Evolutionary conservation across 164 flowering plant genomes (phyloP).

Genomic region (Magnolia officinalis): DNA sequence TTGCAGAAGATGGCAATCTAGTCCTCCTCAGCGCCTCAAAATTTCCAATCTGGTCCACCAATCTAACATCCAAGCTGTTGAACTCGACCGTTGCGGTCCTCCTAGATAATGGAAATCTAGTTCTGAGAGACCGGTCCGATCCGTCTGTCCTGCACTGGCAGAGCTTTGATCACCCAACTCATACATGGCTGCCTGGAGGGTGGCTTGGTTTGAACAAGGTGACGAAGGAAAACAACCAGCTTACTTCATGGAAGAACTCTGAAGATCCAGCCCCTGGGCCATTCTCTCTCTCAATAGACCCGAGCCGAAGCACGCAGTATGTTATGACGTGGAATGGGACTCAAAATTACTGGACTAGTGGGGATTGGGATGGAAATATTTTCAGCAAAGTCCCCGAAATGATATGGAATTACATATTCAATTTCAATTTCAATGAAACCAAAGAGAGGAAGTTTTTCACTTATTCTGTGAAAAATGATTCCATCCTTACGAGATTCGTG

Average conservation of each 20-base stretch:
- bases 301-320: background rate
- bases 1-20: conserved; percentile 19
- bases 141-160: conserved; percentile 6
- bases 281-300: background rate
- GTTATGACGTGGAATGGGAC: background rate
- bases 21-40: conserved; percentile 4
- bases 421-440: background rate
- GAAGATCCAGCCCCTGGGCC: background rate
- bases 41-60: conserved; percentile 4
- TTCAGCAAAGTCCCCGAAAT: conserved; percentile 27
- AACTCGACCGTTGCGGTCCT: background rate
- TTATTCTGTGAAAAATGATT: background rate
- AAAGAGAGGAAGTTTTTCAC: background rate
- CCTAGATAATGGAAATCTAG: conserved; percentile 8
- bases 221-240: background rate
- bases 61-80: background rate
- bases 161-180: conserved; percentile 10
- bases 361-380: conserved; percentile 14
- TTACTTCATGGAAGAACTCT: background rate
- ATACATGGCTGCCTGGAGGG: conserved; percentile 2
- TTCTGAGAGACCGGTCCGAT: background rate
- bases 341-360: conserved; percentile 4
- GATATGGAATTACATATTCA: conserved; percentile 6
- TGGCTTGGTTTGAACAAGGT: background rate
- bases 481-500: background rate